These are phyloP conservation scores for Pseudopithomyces chartarum DNA, from an alignment of 2,329 filamentous ascomycete genomes.

Conservation along the genomic window DNA sequence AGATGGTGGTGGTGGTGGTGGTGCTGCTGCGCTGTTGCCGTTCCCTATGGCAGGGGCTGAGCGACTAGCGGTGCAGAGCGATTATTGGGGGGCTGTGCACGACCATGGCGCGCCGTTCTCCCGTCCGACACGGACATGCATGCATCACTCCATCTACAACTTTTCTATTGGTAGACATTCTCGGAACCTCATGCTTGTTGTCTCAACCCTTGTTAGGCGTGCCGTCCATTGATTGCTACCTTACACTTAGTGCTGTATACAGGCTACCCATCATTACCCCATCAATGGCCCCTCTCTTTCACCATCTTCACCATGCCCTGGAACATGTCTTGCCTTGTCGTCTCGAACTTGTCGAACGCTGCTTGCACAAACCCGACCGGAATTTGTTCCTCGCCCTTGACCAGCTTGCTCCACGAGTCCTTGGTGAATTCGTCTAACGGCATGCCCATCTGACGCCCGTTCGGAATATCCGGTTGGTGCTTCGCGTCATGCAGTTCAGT, in stretches of 20 bases:
- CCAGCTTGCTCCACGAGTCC: conserved; percentile 54
- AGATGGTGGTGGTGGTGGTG: background rate
- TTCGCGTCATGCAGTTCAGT: conserved; percentile 62
- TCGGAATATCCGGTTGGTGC: conserved; percentile 59
- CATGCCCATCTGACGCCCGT: conserved; percentile 58
- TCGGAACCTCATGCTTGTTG: background rate
- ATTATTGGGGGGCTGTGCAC: conserved; percentile 1
- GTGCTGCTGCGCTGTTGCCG: conserved; percentile 1
- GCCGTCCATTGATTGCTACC: background rate
- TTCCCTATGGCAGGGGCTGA: conserved; percentile 1
- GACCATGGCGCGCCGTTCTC: background rate
- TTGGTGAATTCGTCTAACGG: conserved; percentile 58
- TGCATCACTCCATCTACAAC: background rate
- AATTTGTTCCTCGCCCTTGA: conserved; percentile 57
- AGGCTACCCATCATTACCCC: background rate
- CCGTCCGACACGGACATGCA: background rate
- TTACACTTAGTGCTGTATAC: background rate
- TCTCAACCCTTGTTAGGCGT: background rate
- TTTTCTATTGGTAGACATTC: background rate
- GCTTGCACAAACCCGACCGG: conserved; percentile 52
- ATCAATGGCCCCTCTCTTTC: conserved; percentile 12
- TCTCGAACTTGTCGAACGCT: conserved; percentile 54
- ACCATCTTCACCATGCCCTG: conserved; percentile 24
- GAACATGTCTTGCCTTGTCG: conserved; percentile 51
- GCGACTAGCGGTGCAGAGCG: background rate